Conservation (phyloP, 345 rosid species). For the Eucalyptus curtisii region DNA sequence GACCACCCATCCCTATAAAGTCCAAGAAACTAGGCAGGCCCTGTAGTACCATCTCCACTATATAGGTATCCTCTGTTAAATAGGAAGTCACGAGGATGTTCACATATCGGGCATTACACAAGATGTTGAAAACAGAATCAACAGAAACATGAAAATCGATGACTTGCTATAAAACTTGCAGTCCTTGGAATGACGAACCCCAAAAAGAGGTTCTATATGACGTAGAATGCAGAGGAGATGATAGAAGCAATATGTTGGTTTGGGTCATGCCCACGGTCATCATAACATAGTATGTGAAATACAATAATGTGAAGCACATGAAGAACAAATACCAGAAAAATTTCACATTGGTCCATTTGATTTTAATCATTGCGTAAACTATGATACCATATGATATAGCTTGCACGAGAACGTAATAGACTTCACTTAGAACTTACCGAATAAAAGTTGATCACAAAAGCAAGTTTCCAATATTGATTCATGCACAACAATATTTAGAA, state of each 20-base stretch:
- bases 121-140: background rate
- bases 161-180: background rate
- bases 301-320: conserved; percentile 28
- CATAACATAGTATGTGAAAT: conserved; percentile 38
- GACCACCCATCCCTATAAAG: conserved; percentile 15
- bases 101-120: background rate
- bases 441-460: background rate
- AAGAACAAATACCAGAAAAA: conserved; percentile 32
- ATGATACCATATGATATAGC: conserved; percentile 6
- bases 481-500: too few relatives aligned
- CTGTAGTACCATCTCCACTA: conserved; percentile 43
- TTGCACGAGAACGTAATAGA: conserved; percentile 19
- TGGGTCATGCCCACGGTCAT: conserved; percentile 22
- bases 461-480: background rate
- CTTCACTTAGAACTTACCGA: conserved; percentile 16
- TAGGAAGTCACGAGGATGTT: background rate
- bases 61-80: conserved; percentile 18
- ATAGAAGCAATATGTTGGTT: conserved; percentile 22
- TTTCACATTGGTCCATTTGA: conserved; percentile 18
- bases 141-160: background rate
- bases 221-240: conserved; percentile 12
- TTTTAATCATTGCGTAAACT: conserved; percentile 28
- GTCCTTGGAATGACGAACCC: conserved; percentile 27
- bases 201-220: conserved; percentile 25
- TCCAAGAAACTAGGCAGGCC: conserved; percentile 23